Evolutionary conservation across 805 yeast species (phyloP).

Genomic region (Candida corydali): DNA sequence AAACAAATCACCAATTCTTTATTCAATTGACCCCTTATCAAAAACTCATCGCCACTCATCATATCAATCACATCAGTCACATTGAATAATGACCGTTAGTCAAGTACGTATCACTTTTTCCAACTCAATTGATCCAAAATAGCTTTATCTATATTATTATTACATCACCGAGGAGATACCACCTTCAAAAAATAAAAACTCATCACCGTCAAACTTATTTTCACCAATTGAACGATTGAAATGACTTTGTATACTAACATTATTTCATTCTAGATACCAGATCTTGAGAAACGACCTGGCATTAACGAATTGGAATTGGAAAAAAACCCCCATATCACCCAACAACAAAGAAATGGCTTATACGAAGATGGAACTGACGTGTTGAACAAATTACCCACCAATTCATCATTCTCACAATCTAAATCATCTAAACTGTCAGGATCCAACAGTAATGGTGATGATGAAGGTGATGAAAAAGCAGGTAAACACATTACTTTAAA

Average conservation of each 20-base stretch:
- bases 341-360: background rate
- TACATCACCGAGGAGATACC: too few relatives aligned
- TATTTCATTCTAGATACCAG: slow-evolving; percentile 1
- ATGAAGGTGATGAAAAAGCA: background rate
- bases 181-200: too few relatives aligned
- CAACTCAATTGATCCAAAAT: too few relatives aligned
- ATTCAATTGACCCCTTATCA: background rate
- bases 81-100: slow-evolving; percentile 4
- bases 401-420: background rate
- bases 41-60: too few relatives aligned
- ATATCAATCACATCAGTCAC: background rate
- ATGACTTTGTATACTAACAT: too few relatives aligned
- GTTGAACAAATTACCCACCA: background rate
- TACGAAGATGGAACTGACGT: background rate
- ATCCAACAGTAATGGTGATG: background rate
- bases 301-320: slow-evolving; percentile 2
- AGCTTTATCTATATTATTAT: too few relatives aligned
- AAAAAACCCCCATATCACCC: background rate
- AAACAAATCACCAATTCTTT: too few relatives aligned
- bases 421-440: background rate
- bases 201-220: too few relatives aligned
- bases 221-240: too few relatives aligned
- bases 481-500: slow-evolving; percentile 1
- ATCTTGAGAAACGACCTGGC: slow-evolving; percentile 6
- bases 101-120: slow-evolving; percentile 1